Conservation (phyloP, 140 eudicot genomes). For the Erigeron philadelphicus region DNA sequence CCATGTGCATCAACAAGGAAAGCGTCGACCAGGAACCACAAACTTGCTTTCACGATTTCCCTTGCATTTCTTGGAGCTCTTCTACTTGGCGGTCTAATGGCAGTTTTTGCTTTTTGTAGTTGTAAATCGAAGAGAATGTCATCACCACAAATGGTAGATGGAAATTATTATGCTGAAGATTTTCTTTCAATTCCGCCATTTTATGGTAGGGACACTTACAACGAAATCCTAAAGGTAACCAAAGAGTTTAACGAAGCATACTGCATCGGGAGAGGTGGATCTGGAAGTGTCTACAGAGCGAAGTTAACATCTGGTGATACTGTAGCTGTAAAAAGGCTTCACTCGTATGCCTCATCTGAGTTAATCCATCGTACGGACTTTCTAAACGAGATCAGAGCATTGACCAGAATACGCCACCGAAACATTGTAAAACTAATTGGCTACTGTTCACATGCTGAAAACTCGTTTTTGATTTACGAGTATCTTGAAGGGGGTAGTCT, state of each 20-base stretch:
- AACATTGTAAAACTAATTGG: constrained; percentile 33
- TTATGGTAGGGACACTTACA: constrained; percentile 30
- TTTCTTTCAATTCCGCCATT: constrained; percentile 18
- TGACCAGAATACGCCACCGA: constrained; percentile 28
- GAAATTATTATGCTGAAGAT: background rate
- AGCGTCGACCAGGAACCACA: background rate
- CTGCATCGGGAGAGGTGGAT: constrained; percentile 44
- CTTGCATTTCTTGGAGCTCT: background rate
- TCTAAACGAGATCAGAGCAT: constrained; percentile 19
- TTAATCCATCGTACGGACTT: constrained; percentile 15
- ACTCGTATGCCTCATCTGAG: background rate
- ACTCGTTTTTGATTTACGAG: constrained; percentile 29
- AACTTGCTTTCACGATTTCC: background rate
- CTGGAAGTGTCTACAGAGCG: constrained; percentile 38
- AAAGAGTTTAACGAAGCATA: constrained; percentile 28
- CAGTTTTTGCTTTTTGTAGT: no score
- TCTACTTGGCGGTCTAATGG: no score
- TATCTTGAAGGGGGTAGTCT: constrained; percentile 12
- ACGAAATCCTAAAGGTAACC: constrained; percentile 30
- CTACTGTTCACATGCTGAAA: constrained; percentile 6
- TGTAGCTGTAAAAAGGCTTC: constrained; percentile 36
- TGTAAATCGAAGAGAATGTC: background rate
- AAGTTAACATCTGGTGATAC: constrained; percentile 15
- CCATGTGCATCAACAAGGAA: constrained; percentile 11
- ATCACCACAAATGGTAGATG: background rate